phyloP scores from a whole-genome alignment of 441 rosid genomes.

The Omphalea diandra region DNA sequence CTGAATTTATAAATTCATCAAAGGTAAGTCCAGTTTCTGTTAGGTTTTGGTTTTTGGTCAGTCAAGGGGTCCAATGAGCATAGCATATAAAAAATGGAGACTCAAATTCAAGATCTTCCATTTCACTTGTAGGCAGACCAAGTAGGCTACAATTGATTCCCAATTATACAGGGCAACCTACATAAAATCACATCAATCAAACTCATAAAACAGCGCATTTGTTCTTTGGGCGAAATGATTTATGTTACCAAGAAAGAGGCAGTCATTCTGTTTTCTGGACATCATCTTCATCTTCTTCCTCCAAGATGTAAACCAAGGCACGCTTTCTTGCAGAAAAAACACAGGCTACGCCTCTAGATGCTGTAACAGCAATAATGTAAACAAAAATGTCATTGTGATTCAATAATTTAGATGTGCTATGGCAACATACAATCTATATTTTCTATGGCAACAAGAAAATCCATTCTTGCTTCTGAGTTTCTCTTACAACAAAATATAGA shows the following conservation, averaged over 20 bases:
- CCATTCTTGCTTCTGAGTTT: neutral
- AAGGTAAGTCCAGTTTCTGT: too few relatives aligned
- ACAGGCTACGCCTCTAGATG: constrained; percentile 89
- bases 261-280: constrained; percentile 51
- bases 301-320: constrained; percentile 84
- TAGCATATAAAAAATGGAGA: too few relatives aligned
- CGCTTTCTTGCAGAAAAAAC: constrained; percentile 76
- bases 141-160: too few relatives aligned
- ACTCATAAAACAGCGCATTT: neutral
- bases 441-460: neutral
- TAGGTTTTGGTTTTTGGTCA: too few relatives aligned
- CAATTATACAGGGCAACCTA: too few relatives aligned
- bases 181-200: neutral
- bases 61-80: too few relatives aligned
- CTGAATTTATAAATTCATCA: too few relatives aligned
- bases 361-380: constrained; percentile 40
- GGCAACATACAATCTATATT: too few relatives aligned
- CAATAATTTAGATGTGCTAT: neutral
- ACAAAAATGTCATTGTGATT: neutral
- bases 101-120: too few relatives aligned
- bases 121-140: too few relatives aligned
- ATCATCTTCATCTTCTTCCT: constrained; percentile 91
- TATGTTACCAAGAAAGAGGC: neutral
- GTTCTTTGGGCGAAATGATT: neutral
- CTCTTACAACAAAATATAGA: neutral